Evolutionary conservation across 371 early-diverging fungal species (phyloP), one percentile per base, ranked within the genome.

Genomic region (Basidiobolus meristosporus): DNA sequence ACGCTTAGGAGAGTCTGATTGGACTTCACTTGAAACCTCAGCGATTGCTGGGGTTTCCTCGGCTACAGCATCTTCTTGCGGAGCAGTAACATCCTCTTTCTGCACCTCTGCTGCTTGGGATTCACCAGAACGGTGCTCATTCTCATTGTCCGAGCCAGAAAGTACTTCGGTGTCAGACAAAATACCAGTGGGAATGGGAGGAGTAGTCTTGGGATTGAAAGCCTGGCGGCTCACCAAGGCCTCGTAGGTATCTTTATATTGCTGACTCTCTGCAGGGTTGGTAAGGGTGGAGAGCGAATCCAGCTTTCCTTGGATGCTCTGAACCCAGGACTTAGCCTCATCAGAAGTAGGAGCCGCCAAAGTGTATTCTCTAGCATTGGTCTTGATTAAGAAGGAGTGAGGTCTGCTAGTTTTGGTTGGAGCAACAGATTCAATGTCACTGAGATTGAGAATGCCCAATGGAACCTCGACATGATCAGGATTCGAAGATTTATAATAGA

Each of bases 391-490:
- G 34, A 57, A 57, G 16, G 60, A 53, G 16, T 48, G 47, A 42
- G 54, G 50, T 47, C 53, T 54, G 39, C 43, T 40, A 15, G 47
- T 47, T 32, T 59, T 59, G 36, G 50, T 49, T 11, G 48, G 41
- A 38, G 53, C 53, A 20, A 35, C 41, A 16, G 54, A 43, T 18
- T 49, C 51, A 40, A 59, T 53, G 44, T 59, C 52, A 4, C 54
- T 44, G 22, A 63, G 54, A 37, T 60, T 63, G 36, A 63, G 54
- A 44, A 63, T 48, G 29, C 60, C 60, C 31, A 58, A 35, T 14
- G 59, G 50, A 34, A 48, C 45, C n/a, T n/a, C n/a, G n/a, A n/a
- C n/a, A n/a, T n/a, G n/a, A 37, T 54, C 52, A 7, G 47, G 38
- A 20, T 52, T 47, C 18, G 56, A 54, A 4, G 57, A 51, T 42